Conservation (phyloP, 2,329 filamentous ascomycete species). For the Ascochyta fabae region DNA sequence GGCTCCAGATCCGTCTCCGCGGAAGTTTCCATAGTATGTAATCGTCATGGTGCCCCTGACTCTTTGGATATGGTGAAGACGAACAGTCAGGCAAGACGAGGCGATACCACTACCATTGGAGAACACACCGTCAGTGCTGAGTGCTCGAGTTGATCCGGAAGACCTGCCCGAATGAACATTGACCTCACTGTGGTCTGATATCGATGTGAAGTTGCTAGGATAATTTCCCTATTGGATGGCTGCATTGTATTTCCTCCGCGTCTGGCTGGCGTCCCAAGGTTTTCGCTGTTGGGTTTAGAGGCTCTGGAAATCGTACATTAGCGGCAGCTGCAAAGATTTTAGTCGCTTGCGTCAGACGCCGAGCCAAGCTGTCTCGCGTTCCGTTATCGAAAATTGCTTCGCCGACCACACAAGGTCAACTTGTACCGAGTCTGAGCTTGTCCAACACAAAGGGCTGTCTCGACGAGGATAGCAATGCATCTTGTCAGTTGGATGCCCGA, state of each 20-base stretch:
- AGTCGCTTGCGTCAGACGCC: conserved; percentile 4
- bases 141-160: background rate
- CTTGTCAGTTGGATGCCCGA: background rate
- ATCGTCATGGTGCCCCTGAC: conserved; percentile 8
- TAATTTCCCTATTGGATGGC: conserved; percentile 1
- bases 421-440: background rate
- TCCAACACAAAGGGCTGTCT: background rate
- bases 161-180: background rate
- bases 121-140: background rate
- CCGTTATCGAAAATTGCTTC: background rate
- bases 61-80: background rate
- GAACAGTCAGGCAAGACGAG: conserved; percentile 4
- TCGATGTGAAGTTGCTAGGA: background rate
- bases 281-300: conserved; percentile 5
- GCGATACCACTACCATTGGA: background rate
- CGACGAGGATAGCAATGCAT: background rate
- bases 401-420: background rate
- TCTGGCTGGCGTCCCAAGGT: conserved; percentile 6
- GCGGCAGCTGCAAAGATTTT: conserved; percentile 14
- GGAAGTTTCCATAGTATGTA: background rate
- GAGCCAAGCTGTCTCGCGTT: conserved; percentile 2
- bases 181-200: conserved; percentile 4
- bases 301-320: conserved; percentile 2
- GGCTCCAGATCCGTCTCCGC: background rate
- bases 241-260: background rate